phyloP scores from a whole-genome alignment of 192 early-diverging fungal species.

The Rhizophagus clarus region DNA sequence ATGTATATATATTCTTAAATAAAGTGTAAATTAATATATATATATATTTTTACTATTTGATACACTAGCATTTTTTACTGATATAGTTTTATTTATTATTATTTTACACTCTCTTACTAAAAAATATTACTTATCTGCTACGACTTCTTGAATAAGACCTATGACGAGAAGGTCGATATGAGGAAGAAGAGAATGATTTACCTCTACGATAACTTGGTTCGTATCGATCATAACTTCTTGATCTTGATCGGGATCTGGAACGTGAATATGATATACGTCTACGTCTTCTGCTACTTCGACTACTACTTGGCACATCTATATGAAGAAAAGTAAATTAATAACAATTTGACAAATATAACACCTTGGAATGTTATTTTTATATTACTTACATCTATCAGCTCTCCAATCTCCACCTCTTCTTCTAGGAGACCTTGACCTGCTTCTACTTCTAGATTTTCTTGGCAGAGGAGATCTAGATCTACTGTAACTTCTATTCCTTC shows the following conservation, averaged over 20 bases:
- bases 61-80: neutral
- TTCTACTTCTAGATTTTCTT: neutral
- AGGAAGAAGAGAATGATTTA: neutral
- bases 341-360: neutral
- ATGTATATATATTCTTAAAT: neutral
- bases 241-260: neutral
- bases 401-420: neutral
- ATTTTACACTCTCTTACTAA: neutral
- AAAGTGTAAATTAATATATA: neutral
- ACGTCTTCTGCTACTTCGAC: neutral
- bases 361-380: neutral
- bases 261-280: neutral
- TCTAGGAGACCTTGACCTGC: neutral
- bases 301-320: neutral
- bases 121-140: neutral
- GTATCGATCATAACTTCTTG: neutral
- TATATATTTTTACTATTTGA: neutral
- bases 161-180: neutral
- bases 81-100: neutral
- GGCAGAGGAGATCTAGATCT: neutral
- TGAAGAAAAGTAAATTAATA: neutral
- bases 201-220: neutral
- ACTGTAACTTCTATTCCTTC: slow-evolving; percentile 3
- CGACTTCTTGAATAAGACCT: neutral
- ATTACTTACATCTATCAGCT: slow-evolving; percentile 1